Base-by-base conservation (phyloP, 2,329 filamentous ascomycete genomes). In the Incumbomyces delicatus region DNA sequence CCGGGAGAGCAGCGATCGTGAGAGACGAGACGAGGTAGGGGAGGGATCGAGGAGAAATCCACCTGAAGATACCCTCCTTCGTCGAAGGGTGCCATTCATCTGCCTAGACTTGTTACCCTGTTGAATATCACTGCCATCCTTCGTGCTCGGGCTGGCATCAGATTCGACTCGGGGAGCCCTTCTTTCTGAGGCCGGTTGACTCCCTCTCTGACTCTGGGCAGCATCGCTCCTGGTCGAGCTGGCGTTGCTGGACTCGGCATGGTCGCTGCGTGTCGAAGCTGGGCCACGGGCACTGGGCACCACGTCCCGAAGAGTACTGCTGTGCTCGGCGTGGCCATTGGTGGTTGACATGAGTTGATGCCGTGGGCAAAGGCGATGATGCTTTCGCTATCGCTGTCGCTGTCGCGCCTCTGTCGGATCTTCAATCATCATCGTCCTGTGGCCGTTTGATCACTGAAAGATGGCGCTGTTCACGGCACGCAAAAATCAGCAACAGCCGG, bases 21-120 rank as follows among this genome's bases (percentile, higher is more conserved):
- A 60, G 50, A 49, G 59, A 52, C 54, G 60, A 50, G 35, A 62
- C 27, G 50, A 61, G 51, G 59, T 50, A 50, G 66, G 60, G 54
- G 64, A 54, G 16, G 64, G 57, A 31, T 74, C 70, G 32, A 76
- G 60, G 35, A 77, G 55, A 48, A 71, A 71, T 3, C 66, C 66
- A 44, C 68, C 60, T 6, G 67, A 67, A 52, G 44, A 27, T 32
- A 43, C 20, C n/a, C 46, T 49, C 2, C 29, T 16, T 5, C 22
- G 50, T 16, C 44, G 30, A 14, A 22, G 12, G 13, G 37, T 41
- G 37, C 38, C 18, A 27, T 42, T 29, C 40, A 39, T 42, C 17
- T 40, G 46, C 3, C 34, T 37, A 6, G 35, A 30, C 16, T 30
- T 44, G 16, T 44, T 41, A 30, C 50, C 47, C 40, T 50, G 46